A percentile compares a stretch with the other conserved stretches of the same genome.
Evolutionary conservation across 805 yeast species (phyloP).

Genomic region (Ascoidea tarda): DNA sequence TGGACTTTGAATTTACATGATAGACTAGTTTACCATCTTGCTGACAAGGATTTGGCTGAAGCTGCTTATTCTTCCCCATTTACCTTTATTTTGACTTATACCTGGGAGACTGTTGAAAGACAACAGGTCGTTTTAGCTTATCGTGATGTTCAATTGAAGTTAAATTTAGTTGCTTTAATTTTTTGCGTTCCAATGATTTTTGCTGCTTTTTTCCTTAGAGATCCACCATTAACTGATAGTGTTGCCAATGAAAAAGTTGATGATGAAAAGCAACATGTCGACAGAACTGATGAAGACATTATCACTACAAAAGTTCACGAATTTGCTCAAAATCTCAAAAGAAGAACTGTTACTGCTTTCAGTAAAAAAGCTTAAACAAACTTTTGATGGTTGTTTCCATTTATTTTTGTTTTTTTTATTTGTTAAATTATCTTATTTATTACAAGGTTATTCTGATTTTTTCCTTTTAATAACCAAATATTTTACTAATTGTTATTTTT

Average conservation of each 20-base stretch:
- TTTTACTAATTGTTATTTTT: too few relatives aligned
- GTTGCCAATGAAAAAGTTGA: not conserved
- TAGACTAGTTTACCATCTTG: conserved; percentile 19
- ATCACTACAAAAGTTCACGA: not conserved
- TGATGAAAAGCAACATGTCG: not conserved
- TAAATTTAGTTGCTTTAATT: conserved; percentile 38
- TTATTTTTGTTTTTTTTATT: too few relatives aligned
- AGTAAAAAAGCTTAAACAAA: not conserved
- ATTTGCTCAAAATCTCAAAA: not conserved
- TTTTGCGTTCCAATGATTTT: conserved; percentile 39
- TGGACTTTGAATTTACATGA: conserved; percentile 50
- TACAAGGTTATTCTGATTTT: too few relatives aligned
- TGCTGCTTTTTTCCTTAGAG: conserved; percentile 32
- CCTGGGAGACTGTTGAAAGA: conserved; percentile 50
- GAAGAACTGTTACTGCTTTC: not conserved
- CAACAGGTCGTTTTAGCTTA: conserved; percentile 38
- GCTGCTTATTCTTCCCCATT: conserved; percentile 37
- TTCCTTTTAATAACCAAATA: too few relatives aligned
- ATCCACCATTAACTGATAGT: not conserved
- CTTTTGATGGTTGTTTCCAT: too few relatives aligned
- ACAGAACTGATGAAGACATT: not conserved
- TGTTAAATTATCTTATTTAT: too few relatives aligned
- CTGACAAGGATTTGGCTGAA: conserved; percentile 17
- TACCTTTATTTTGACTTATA: conserved; percentile 27
- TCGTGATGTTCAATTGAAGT: conserved; percentile 36